Evolutionary conservation across 1,284 basidiomycete species (phyloP).

Genomic region (Papiliotrema fonsecae): DNA sequence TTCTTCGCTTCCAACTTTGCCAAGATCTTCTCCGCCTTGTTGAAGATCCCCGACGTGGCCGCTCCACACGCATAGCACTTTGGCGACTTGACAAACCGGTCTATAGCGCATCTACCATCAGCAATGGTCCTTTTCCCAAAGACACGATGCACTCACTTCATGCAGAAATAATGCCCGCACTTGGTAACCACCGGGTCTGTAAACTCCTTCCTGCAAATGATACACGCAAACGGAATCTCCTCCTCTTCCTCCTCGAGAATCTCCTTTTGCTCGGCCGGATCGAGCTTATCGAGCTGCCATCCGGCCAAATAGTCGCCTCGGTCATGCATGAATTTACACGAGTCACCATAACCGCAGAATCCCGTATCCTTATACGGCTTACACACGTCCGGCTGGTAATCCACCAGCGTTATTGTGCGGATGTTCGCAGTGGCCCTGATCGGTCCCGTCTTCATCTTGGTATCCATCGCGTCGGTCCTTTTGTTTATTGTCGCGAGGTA

Average conservation of each 20-base stretch:
- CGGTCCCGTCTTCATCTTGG: constrained; percentile 84
- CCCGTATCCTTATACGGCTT: constrained; percentile 99
- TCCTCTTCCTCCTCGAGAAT: constrained; percentile 65
- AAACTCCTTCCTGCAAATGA: constrained; percentile 91
- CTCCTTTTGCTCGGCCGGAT: constrained; percentile 37
- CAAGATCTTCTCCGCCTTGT: constrained; percentile 48
- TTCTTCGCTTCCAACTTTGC: constrained; percentile 46
- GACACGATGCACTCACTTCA: constrained; percentile 50
- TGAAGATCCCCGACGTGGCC: constrained; percentile 83
- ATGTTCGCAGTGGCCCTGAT: constrained; percentile 78
- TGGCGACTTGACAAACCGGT: constrained; percentile 85
- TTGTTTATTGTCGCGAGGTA: constrained; percentile 78
- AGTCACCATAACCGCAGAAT: constrained; percentile 98
- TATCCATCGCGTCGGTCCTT: constrained; percentile 64
- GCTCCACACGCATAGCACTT: constrained; percentile 94
- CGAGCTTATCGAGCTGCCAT: constrained; percentile 82
- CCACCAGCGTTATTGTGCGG: constrained; percentile 87
- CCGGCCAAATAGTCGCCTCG: constrained; percentile 79
- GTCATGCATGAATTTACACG: constrained; percentile 93
- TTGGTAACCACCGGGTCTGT: constrained; percentile 92
- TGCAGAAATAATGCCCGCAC: constrained; percentile 97
- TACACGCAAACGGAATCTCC: constrained; percentile 94
- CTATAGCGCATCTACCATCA: constrained; percentile 73
- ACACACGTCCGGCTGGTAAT: constrained; percentile 99
- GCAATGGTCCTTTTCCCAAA: neutral